These are phyloP conservation scores for Penicillium cinerascens DNA, from an alignment of 495 filamentous ascomycete genomes.

Conservation along the genomic window DNA sequence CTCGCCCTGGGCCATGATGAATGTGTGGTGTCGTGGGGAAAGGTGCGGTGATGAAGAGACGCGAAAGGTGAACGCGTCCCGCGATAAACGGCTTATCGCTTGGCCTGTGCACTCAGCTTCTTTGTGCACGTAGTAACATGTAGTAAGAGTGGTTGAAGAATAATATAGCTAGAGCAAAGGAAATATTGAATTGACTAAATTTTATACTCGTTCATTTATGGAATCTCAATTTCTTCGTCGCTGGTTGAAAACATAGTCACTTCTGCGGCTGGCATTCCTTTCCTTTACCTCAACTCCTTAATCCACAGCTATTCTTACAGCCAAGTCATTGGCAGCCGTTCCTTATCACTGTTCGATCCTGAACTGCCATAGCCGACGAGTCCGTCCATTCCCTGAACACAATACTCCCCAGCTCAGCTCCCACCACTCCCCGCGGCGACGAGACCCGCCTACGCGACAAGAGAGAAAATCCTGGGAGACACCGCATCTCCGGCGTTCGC, in stretches of 20 bases:
- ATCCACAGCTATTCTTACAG: conserved; percentile 1
- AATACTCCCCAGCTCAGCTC: neutral
- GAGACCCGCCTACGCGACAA: neutral
- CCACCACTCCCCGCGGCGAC: neutral
- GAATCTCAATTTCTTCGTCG: neutral
- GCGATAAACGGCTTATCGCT: conserved; percentile 18
- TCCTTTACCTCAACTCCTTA: neutral
- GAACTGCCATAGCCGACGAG: neutral
- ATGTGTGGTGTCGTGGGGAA: conserved; percentile 1
- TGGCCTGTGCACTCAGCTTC: neutral
- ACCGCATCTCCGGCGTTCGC: neutral
- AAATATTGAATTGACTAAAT: neutral
- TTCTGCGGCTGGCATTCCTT: neutral
- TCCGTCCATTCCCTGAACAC: neutral
- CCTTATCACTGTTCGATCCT: neutral
- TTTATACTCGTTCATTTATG: neutral
- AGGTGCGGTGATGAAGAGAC: conserved; percentile 18
- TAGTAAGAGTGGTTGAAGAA: neutral
- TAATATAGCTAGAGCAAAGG: neutral
- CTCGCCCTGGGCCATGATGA: conserved; percentile 56
- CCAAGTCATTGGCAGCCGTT: neutral
- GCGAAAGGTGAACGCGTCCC: conserved; percentile 29
- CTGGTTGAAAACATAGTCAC: neutral
- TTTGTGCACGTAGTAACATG: neutral
- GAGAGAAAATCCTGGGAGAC: neutral